Percentiles rank a stretch among this genome's conserved stretches.
phyloP scores from a whole-genome alignment of 345 rosid species.

The Psidium guajava region DNA sequence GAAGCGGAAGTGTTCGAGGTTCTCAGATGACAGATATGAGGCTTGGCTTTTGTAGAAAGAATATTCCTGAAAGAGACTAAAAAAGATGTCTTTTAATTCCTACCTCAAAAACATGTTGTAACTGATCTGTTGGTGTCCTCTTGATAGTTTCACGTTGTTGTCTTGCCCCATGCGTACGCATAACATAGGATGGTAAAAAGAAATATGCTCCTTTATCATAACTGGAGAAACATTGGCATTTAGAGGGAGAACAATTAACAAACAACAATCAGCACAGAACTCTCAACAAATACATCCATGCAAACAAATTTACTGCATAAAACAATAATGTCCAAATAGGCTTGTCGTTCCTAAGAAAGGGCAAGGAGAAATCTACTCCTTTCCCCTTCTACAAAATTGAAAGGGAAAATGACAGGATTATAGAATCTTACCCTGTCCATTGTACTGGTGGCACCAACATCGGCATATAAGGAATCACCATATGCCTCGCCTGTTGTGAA shows the following conservation, averaged over 20 bases:
- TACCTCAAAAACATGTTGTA: conserved; percentile 79
- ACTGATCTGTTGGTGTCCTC: conserved; percentile 50
- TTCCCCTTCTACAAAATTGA: neutral
- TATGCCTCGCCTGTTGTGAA: conserved; percentile 76
- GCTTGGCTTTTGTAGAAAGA: neutral
- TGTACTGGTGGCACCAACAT: conserved; percentile 88
- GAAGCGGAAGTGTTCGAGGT: neutral
- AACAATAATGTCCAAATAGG: neutral
- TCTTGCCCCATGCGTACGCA: conserved; percentile 93
- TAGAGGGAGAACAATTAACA: neutral
- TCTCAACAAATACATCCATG: neutral
- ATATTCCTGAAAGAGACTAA: neutral
- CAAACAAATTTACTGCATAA: neutral
- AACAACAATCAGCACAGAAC: neutral
- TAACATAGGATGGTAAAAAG: conserved; percentile 74
- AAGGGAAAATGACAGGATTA: neutral
- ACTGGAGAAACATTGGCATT: conserved; percentile 31
- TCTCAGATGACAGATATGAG: neutral
- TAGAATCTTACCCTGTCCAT: conserved; percentile 81
- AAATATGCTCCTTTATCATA: conserved; percentile 82
- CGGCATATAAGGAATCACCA: conserved; percentile 98
- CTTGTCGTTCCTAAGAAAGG: neutral
- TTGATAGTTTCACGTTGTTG: conserved; percentile 56
- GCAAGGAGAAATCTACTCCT: neutral
- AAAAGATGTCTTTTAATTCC: conserved; percentile 1